Evolutionary conservation across 495 filamentous ascomycete genomes (phyloP).

Genomic region (Aspergillus leporis): DNA sequence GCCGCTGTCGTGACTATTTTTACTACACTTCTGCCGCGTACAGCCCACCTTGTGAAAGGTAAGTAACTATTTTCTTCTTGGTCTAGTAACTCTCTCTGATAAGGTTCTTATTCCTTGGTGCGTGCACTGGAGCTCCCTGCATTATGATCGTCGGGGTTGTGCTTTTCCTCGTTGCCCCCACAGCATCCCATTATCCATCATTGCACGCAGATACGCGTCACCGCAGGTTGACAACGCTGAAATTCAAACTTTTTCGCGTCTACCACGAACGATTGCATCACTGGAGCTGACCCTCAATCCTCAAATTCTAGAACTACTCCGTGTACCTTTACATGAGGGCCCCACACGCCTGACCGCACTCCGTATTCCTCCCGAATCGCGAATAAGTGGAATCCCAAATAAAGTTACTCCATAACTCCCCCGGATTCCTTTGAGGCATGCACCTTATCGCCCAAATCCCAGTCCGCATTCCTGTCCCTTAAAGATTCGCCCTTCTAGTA

Average conservation of each 20-base stretch:
- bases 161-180: constrained; percentile 19
- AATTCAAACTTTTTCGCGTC: not conserved
- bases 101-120: constrained; percentile 2
- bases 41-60: constrained; percentile 16
- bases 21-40: constrained; percentile 4
- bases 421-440: constrained; percentile 1
- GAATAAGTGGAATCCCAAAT: constrained; percentile 7
- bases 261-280: constrained; percentile 4
- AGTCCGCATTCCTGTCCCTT: constrained; percentile 1
- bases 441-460: constrained; percentile 8
- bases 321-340: not conserved
- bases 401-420: constrained; percentile 4
- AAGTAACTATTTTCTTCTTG: constrained; percentile 6
- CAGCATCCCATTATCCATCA: constrained; percentile 17
- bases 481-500: not conserved
- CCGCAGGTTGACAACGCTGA: constrained; percentile 18
- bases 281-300: constrained; percentile 14
- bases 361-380: not conserved
- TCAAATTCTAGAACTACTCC: constrained; percentile 1
- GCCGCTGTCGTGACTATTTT: not conserved
- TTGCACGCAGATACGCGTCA: constrained; percentile 39
- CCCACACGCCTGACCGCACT: not conserved
- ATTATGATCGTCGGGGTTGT: constrained; percentile 32
- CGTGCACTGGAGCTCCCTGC: constrained; percentile 26
- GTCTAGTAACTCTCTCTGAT: constrained; percentile 7